Base-by-base conservation (phyloP, 208 protist genomes). In the Wallacemonas sp. region DNA sequence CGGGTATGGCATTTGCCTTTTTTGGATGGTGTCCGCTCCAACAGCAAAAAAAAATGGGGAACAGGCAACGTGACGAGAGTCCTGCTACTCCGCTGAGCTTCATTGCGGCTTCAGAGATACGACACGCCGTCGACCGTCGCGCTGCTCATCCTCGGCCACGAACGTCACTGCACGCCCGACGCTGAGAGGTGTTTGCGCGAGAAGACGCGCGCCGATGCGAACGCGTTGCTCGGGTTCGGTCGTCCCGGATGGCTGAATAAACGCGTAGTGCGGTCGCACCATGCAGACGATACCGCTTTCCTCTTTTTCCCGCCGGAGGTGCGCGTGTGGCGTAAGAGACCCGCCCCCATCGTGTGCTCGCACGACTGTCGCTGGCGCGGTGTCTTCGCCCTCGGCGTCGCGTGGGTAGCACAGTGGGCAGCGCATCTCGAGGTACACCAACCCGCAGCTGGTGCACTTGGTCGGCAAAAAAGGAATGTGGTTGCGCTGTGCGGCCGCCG, bases 401-500 rank as follows among this genome's bases (percentile, higher is more conserved):
- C 50, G 50, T 6, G 62, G 44, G 44, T 68, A 42, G 66, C 85
- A 93, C 10, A 82, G 63, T 5, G 87, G 87, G 68, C 90, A 96
- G 9, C 66, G 57, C n/a, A 77, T 72, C 66, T 93, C 85, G 15
- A 96, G 73, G 60, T 83, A 83, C 15, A 92, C 73, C 5, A 85
- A 60, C 13, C 71, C 73, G 48, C 90, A 96, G 21, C 62, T 60
- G 12, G 44, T 21, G 63, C 90, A 96, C 48, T 81, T 78, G 29
- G 78, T 62, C 15, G 90, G 87, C 3, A 72, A 45, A 48, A 93
- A 96, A 10, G 81, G 87, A 36, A 83, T 79, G 42, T 68, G 50
- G 32, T 71, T 54, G 36, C 37, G 21, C 10, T 53, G 54, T 0
- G 27, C 48, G 30, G 70, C 53, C 5, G 46, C 36, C 19, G 54